Percentiles rank a stretch among this genome's conserved stretches.
Evolutionary conservation across 768 basidiomycete species (phyloP).

Genomic region (Podaxis sp.): DNA sequence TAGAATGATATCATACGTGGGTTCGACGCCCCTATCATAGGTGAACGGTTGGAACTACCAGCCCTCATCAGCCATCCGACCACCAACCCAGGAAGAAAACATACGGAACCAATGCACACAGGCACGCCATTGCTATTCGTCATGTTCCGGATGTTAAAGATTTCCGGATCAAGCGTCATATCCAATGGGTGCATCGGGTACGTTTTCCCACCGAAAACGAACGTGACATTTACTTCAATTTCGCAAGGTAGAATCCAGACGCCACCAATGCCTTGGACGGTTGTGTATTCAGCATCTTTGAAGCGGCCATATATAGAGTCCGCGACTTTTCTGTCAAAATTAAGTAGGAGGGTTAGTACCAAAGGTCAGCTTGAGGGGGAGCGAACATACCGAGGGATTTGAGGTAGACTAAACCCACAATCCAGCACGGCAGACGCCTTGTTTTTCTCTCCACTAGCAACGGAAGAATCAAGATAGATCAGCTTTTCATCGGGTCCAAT

Average conservation of each 20-base stretch:
- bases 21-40: conserved; percentile 36
- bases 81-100: conserved; percentile 20
- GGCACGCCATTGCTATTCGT: conserved; percentile 39
- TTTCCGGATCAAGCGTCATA: conserved; percentile 30
- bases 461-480: conserved; percentile 23
- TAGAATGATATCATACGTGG: conserved; percentile 61
- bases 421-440: conserved; percentile 65
- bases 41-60: conserved; percentile 68
- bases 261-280: conserved; percentile 35
- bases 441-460: conserved; percentile 33
- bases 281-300: conserved; percentile 65
- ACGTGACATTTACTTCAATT: conserved; percentile 61
- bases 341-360: neutral
- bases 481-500: conserved; percentile 57
- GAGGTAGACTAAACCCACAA: conserved; percentile 43
- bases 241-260: conserved; percentile 66
- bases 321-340: conserved; percentile 27
- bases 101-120: conserved; percentile 61
- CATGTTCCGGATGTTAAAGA: conserved; percentile 41
- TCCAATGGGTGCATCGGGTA: conserved; percentile 71
- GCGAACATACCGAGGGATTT: conserved; percentile 64
- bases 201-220: conserved; percentile 53
- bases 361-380: neutral
- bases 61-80: neutral
- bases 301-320: conserved; percentile 83